A percentile compares a stretch with the other conserved stretches of the same genome.
phyloP scores from a whole-genome alignment of 805 yeast species.

The Ogataea henricii region DNA sequence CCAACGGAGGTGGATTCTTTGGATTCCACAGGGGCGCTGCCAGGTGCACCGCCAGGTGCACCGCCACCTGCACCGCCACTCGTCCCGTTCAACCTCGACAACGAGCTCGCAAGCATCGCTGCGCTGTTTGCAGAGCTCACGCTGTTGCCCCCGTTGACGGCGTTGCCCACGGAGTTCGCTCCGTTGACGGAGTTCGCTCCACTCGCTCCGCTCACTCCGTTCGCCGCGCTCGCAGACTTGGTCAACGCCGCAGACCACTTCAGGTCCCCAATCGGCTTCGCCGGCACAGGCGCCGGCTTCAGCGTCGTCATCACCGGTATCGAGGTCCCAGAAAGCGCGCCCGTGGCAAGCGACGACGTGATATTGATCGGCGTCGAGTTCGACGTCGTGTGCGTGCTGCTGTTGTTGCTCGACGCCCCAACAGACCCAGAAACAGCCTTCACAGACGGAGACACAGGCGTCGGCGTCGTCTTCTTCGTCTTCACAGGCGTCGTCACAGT shows the following conservation, averaged over 20 bases:
- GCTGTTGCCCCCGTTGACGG: no score
- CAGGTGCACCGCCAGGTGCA: not conserved
- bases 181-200: no score
- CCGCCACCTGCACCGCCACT: not conserved
- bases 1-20: not conserved
- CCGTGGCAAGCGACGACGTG: conserved; percentile 20
- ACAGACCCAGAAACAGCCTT: not conserved
- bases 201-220: no score
- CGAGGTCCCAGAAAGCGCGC: conserved; percentile 14
- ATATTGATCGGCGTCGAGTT: conserved; percentile 14
- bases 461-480: conserved; percentile 18
- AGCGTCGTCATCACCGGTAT: conserved; percentile 32
- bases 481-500: conserved; percentile 20
- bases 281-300: conserved; percentile 40
- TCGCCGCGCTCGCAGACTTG: conserved; percentile 20
- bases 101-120: conserved; percentile 4
- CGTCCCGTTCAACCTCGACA: conserved; percentile 4
- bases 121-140: conserved; percentile 3
- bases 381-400: conserved; percentile 10
- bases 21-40: not conserved
- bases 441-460: conserved; percentile 12
- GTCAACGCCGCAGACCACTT: conserved; percentile 39
- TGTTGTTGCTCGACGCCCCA: not conserved
- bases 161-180: no score
- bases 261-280: conserved; percentile 32